A percentile compares a stretch with the other conserved stretches of the same genome.
Evolutionary conservation across 306 rosid species (phyloP).

Genomic region (Macrotyloma uniflorum): DNA sequence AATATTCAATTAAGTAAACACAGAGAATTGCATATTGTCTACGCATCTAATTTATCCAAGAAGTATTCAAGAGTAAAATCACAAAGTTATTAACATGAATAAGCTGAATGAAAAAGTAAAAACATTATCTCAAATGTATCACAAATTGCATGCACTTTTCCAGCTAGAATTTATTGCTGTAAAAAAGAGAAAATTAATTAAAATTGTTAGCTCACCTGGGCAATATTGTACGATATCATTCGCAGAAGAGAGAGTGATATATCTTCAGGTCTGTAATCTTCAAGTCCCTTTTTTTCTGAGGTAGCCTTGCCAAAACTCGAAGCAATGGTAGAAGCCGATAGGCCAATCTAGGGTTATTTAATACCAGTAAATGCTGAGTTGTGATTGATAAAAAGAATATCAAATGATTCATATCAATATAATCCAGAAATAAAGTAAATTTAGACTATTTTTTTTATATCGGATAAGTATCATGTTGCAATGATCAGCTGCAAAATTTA

Average conservation of each 20-base stretch:
- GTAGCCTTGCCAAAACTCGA: slow-evolving; percentile 93
- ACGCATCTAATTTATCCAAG: slow-evolving; percentile 11
- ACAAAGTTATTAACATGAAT: background rate
- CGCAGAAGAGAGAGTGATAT: slow-evolving; percentile 85
- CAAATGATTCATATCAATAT: slow-evolving; percentile 8
- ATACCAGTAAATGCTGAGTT: slow-evolving; percentile 22
- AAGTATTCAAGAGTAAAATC: background rate
- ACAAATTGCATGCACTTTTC: background rate
- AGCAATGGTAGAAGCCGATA: slow-evolving; percentile 85
- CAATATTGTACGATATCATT: slow-evolving; percentile 92
- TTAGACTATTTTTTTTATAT: background rate
- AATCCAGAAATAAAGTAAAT: slow-evolving; percentile 16
- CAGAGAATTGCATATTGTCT: slow-evolving; percentile 21
- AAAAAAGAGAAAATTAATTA: slow-evolving; percentile 13
- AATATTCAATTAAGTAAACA: slow-evolving; percentile 16
- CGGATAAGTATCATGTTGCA: background rate
- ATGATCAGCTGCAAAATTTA: slow-evolving; percentile 33
- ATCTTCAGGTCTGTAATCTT: slow-evolving; percentile 86
- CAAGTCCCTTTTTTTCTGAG: slow-evolving; percentile 73
- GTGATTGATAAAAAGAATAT: slow-evolving; percentile 17
- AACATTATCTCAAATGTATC: background rate
- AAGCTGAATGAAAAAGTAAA: slow-evolving; percentile 27
- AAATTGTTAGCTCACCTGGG: slow-evolving; percentile 60
- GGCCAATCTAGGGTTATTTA: slow-evolving; percentile 65
- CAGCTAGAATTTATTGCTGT: background rate